Percentiles rank a stretch among this genome's conserved stretches.
Evolutionary conservation across 805 yeast genomes (phyloP).

Genomic region (Metschnikowia colocasiae): DNA sequence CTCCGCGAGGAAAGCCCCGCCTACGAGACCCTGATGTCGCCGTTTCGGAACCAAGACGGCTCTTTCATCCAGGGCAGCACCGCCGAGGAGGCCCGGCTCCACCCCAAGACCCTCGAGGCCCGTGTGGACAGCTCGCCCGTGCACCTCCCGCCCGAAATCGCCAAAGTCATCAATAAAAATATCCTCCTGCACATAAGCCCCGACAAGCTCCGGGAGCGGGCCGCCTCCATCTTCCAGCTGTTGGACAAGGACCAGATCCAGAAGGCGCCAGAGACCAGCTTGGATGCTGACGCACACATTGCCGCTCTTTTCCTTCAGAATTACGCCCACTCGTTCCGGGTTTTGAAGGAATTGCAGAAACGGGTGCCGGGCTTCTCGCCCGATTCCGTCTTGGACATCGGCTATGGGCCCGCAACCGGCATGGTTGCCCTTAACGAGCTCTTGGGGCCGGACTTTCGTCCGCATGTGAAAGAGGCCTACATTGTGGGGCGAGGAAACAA

Average conservation of each 20-base stretch:
- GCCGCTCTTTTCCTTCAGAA: conserved; percentile 79
- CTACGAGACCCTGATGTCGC: conserved; percentile 22
- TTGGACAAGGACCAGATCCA: conserved; percentile 55
- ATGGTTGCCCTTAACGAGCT: conserved; percentile 83
- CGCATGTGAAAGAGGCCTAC: conserved; percentile 65
- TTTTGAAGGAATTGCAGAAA: conserved; percentile 58
- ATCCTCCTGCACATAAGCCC: conserved; percentile 62
- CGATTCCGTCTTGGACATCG: conserved; percentile 65
- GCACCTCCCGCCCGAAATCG: conserved; percentile 52
- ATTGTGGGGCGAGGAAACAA: conserved; percentile 54
- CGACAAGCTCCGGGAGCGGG: conserved; percentile 57
- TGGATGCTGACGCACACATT: conserved; percentile 75
- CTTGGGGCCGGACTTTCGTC: conserved; percentile 61
- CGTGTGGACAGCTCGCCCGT: conserved; percentile 50
- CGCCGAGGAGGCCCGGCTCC: conserved; percentile 52
- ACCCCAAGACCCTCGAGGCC: conserved; percentile 55
- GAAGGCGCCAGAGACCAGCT: conserved; percentile 35
- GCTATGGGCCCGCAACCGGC: conserved; percentile 91
- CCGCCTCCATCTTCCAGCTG: conserved; percentile 51
- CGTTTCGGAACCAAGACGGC: conserved; percentile 40
- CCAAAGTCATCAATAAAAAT: conserved; percentile 59
- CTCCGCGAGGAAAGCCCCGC: background rate
- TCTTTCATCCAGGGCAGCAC: conserved; percentile 39
- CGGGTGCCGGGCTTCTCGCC: conserved; percentile 64
- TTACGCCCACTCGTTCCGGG: conserved; percentile 66